Evolutionary conservation across 1,284 basidiomycete species (phyloP).

Genomic region (Cryptococcus sp.): DNA sequence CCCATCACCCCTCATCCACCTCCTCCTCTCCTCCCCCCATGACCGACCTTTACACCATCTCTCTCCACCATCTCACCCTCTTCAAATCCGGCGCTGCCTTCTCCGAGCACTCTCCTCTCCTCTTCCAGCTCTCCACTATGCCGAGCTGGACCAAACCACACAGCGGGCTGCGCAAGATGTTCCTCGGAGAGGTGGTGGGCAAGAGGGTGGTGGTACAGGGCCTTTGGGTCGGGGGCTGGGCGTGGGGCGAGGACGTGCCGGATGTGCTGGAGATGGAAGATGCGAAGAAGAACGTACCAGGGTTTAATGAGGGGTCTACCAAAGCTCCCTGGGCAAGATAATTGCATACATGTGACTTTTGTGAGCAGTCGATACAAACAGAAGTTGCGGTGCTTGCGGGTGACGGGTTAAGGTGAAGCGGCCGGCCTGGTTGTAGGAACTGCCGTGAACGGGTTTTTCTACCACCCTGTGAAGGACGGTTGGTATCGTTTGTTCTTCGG

Average conservation of each 20-base stretch:
- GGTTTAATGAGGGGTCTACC: not conserved
- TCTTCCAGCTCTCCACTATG: slow-evolving; percentile 81
- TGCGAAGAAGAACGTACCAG: not conserved
- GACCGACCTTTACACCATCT: slow-evolving; percentile 73
- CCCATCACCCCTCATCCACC: slow-evolving; percentile 3
- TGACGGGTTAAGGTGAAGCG: no score
- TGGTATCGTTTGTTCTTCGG: no score
- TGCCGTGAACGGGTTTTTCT: no score
- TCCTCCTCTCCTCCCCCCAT: slow-evolving; percentile 32
- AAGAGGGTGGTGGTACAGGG: slow-evolving; percentile 98
- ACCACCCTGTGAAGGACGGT: no score
- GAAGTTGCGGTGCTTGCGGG: no score
- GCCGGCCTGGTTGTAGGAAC: no score
- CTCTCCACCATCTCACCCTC: slow-evolving; percentile 71
- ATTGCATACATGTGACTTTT: not conserved
- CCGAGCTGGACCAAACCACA: slow-evolving; percentile 87
- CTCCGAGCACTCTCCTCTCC: slow-evolving; percentile 86
- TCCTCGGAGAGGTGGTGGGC: slow-evolving; percentile 88
- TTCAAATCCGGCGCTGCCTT: slow-evolving; percentile 79
- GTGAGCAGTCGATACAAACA: no score
- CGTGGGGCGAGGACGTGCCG: slow-evolving; percentile 36
- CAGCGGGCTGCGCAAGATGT: slow-evolving; percentile 91
- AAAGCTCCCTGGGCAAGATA: slow-evolving; percentile 22
- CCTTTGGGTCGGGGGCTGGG: slow-evolving; percentile 72
- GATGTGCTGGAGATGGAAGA: not conserved